Conservation (phyloP, 2,329 filamentous ascomycete species). For the Fusarium pseudograminearum region DNA sequence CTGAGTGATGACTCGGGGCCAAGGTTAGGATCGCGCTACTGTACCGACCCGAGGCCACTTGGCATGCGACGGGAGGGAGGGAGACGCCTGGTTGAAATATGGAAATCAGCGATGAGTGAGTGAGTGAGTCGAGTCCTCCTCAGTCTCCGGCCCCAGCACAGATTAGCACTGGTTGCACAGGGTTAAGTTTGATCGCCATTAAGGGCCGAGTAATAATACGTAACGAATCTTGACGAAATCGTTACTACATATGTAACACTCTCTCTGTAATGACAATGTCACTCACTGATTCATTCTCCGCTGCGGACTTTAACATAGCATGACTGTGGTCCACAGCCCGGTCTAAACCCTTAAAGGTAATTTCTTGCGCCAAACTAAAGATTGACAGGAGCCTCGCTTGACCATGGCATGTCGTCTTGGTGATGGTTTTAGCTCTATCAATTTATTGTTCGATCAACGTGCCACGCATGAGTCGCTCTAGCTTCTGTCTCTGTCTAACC, state of each 20-base stretch:
- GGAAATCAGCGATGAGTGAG: slow-evolving; percentile 6
- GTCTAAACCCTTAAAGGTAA: background rate
- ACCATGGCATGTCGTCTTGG: background rate
- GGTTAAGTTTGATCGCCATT: slow-evolving; percentile 11
- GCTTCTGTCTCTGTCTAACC: background rate
- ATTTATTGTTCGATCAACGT: background rate
- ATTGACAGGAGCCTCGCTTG: background rate
- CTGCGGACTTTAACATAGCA: background rate
- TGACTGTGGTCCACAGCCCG: slow-evolving; percentile 14
- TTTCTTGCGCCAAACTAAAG: background rate
- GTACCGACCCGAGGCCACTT: slow-evolving; percentile 19
- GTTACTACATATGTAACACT: background rate
- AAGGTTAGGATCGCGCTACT: background rate
- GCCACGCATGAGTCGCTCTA: background rate
- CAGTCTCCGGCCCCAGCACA: background rate
- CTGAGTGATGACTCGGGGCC: slow-evolving; percentile 32
- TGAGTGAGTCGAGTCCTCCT: background rate
- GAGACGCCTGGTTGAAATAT: slow-evolving; percentile 13
- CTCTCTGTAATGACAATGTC: background rate
- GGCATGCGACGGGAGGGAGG: slow-evolving; percentile 27
- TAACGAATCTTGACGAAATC: background rate
- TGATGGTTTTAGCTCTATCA: background rate
- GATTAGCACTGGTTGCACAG: background rate
- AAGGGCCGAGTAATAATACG: slow-evolving; percentile 6
- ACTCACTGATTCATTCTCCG: background rate